Conservation (phyloP, 768 basidiomycete genomes). For the Leucosporidium yakuticum region DNA sequence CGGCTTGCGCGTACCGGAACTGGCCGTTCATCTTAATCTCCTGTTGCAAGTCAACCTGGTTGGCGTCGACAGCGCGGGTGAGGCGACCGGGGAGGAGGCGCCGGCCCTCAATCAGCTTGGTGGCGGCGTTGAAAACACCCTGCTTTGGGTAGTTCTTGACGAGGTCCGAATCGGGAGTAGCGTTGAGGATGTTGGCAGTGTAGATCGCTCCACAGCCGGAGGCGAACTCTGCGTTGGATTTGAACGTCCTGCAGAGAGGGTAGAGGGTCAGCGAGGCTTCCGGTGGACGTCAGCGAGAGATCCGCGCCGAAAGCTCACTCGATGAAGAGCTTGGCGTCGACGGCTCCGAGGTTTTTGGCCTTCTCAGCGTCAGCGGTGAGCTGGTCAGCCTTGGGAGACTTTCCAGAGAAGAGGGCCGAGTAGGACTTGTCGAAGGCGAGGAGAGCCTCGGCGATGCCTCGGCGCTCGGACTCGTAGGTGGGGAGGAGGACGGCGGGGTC, state of each 20-base stretch:
- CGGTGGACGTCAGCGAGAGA: neutral
- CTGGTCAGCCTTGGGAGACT: slow-evolving; percentile 32
- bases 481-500: slow-evolving; percentile 33
- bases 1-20: slow-evolving; percentile 21
- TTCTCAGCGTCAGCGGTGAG: slow-evolving; percentile 30
- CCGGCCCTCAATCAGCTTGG: slow-evolving; percentile 32
- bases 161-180: slow-evolving; percentile 32
- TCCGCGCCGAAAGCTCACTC: slow-evolving; percentile 9
- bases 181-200: slow-evolving; percentile 36
- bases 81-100: slow-evolving; percentile 37
- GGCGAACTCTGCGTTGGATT: slow-evolving; percentile 40
- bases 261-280: neutral
- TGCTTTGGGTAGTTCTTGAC: slow-evolving; percentile 34
- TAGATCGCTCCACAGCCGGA: slow-evolving; percentile 39
- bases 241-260: slow-evolving; percentile 26
- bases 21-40: slow-evolving; percentile 40
- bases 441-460: slow-evolving; percentile 37
- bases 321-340: slow-evolving; percentile 39
- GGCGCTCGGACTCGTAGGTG: slow-evolving; percentile 39
- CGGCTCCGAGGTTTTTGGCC: slow-evolving; percentile 30
- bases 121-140: slow-evolving; percentile 37
- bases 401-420: slow-evolving; percentile 37
- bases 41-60: slow-evolving; percentile 38
- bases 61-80: slow-evolving; percentile 38
- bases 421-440: slow-evolving; percentile 38